Conservation (phyloP, 768 basidiomycete species). For the Kwoniella shandongensis region DNA sequence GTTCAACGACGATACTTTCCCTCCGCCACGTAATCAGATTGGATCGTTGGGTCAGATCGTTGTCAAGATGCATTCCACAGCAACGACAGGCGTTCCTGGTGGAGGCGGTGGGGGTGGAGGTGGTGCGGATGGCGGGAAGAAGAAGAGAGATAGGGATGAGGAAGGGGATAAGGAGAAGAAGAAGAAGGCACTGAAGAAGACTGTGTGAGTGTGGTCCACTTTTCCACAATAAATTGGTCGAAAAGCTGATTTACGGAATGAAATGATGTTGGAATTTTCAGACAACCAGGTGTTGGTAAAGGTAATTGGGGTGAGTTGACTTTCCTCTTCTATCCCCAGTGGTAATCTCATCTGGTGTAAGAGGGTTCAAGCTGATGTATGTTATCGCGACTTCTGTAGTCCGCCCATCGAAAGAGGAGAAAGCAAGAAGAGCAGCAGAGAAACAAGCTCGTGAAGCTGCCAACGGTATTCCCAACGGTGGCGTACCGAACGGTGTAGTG, state of each 20-base stretch:
- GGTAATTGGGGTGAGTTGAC: conserved; percentile 49
- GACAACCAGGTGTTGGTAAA: conserved; percentile 39
- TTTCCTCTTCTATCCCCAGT: background rate
- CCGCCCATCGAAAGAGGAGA: conserved; percentile 46
- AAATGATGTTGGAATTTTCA: background rate
- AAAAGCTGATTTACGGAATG: background rate
- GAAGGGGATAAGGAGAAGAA: conserved; percentile 18
- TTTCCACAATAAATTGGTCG: background rate
- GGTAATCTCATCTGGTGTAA: background rate
- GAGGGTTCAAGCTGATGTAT: background rate
- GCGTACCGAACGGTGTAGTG: background rate
- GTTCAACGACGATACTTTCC: conserved; percentile 41
- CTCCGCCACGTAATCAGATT: conserved; percentile 35
- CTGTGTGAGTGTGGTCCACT: conserved; percentile 24
- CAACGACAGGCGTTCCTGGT: background rate
- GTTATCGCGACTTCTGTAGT: conserved; percentile 34
- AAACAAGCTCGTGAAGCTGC: conserved; percentile 14
- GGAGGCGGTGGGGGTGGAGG: background rate
- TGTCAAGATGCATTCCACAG: conserved; percentile 16
- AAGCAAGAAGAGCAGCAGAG: conserved; percentile 28
- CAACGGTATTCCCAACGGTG: conserved; percentile 3
- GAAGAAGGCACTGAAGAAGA: conserved; percentile 35
- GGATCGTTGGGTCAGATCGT: conserved; percentile 47
- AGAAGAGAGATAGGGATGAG: conserved; percentile 19
- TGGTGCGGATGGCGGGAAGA: conserved; percentile 7